Evolutionary conservation across 2,329 filamentous ascomycete species (phyloP), one percentile per base, ranked within the genome.

Genomic region (Huntiella savannae): DNA sequence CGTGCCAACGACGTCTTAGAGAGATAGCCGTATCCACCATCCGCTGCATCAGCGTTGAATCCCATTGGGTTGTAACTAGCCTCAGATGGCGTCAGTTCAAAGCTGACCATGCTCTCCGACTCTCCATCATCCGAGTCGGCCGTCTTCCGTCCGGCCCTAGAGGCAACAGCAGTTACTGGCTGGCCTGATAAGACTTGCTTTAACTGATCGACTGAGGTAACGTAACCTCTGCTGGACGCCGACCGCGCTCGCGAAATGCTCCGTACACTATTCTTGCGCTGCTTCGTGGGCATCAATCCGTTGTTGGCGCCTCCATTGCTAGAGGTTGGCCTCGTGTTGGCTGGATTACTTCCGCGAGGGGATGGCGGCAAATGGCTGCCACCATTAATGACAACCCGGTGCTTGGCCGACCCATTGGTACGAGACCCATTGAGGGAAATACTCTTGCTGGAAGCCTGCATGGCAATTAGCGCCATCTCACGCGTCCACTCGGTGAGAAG

Each of bases 401-500:
- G 71, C 41, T 62, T 66, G 54, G 57, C 63, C 10, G 69, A 70
- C 13, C 58, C 67, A 46, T 66, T 69, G 8, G 74, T 82, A 37
- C 73, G 79, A 1, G 85, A 92, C 16, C 84, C 85, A 46, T 68
- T 82, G 46, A 92, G 64, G 3, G 85, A 93, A 10, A 74, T 73
- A 0, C 82, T 75, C 54, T 79, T 82, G 54, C 77, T 77, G 43
- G 69, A 73, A 47, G 82, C 75, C 49, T 81, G 75, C 42, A 83
- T 70, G 34, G 73, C 68, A 8, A 77, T 72, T 45, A 91, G 64
- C 32, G 81, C 82, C 11, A 67, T 63, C 16, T 93, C 86, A 56
- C 78, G 77, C 35, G 76, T 80, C 88, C 88, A 95, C 41, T 82
- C 74, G 15, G 73, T 67, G 48, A 85, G 64, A 72, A 95, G 82